phyloP scores from a whole-genome alignment of 805 yeast genomes.

The Hanseniaspora meyeri region DNA sequence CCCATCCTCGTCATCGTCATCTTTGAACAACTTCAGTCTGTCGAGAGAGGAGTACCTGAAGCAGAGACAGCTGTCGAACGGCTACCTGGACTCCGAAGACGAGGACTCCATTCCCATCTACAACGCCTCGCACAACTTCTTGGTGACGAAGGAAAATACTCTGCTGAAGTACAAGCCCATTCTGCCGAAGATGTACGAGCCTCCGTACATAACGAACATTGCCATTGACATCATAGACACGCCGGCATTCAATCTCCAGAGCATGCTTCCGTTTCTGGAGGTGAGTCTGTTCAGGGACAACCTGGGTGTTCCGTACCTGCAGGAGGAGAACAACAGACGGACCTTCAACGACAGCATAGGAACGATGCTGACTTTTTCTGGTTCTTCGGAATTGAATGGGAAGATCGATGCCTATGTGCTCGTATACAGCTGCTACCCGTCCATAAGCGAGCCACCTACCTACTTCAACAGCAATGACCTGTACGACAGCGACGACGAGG shows the following conservation, averaged over 20 bases:
- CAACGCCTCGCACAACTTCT: slow-evolving; percentile 10
- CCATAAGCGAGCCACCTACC: slow-evolving; percentile 39
- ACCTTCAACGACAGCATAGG: slow-evolving; percentile 22
- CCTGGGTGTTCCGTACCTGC: slow-evolving; percentile 31
- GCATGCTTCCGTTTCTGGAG: slow-evolving; percentile 64
- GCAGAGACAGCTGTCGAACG: background rate
- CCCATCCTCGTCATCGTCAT: background rate
- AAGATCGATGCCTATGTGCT: slow-evolving; percentile 62
- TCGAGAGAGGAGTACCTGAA: background rate
- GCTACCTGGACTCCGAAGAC: slow-evolving; percentile 14
- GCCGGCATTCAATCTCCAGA: slow-evolving; percentile 54
- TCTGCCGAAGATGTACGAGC: slow-evolving; percentile 25
- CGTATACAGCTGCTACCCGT: slow-evolving; percentile 59
- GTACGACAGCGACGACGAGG: slow-evolving; percentile 8
- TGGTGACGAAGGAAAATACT: background rate
- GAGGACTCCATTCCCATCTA: slow-evolving; percentile 17
- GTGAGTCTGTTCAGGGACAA: slow-evolving; percentile 53
- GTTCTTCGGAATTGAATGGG: slow-evolving; percentile 67
- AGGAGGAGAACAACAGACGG: background rate
- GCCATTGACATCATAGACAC: slow-evolving; percentile 62
- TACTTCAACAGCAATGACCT: slow-evolving; percentile 29
- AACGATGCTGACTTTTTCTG: slow-evolving; percentile 62
- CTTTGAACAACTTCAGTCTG: background rate
- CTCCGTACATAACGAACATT: slow-evolving; percentile 48
- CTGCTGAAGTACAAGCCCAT: slow-evolving; percentile 1